These are phyloP conservation scores for Lagenidium sp. DNA, from an alignment of 352 stramenopile species.

Conservation along the genomic window DNA sequence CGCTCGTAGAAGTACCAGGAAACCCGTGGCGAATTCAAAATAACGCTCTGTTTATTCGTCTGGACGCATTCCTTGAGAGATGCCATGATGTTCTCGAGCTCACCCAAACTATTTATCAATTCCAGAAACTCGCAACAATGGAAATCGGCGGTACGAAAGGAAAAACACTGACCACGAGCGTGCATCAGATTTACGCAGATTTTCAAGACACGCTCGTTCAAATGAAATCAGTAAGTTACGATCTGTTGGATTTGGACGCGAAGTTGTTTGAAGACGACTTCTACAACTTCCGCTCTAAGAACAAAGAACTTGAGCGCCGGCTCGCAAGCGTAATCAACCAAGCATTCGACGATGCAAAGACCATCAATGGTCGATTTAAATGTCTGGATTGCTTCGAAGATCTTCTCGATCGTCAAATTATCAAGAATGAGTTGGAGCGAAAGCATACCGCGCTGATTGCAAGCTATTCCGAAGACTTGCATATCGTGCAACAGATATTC, in stretches of 20 bases:
- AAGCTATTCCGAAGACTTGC: slow-evolving; percentile 74
- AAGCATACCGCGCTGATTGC: slow-evolving; percentile 79
- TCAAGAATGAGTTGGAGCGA: slow-evolving; percentile 85
- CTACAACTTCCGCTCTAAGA: slow-evolving; percentile 83
- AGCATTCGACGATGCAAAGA: slow-evolving; percentile 90
- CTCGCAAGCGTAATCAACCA: slow-evolving; percentile 87
- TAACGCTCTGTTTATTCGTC: slow-evolving; percentile 85
- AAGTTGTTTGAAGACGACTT: slow-evolving; percentile 90
- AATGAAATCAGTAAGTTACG: slow-evolving; percentile 81
- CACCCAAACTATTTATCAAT: slow-evolving; percentile 86
- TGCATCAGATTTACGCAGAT: slow-evolving; percentile 84
- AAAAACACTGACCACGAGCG: slow-evolving; percentile 86
- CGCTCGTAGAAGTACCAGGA: slow-evolving; percentile 57
- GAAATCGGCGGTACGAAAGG: slow-evolving; percentile 91
- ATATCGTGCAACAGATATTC: slow-evolving; percentile 86
- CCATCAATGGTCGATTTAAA: slow-evolving; percentile 80
- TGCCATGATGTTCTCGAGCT: slow-evolving; percentile 88
- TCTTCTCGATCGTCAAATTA: slow-evolving; percentile 72
- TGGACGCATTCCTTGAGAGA: slow-evolving; percentile 89
- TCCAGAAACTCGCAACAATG: slow-evolving; percentile 81
- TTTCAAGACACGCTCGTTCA: slow-evolving; percentile 69
- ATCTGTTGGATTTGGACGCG: slow-evolving; percentile 85
- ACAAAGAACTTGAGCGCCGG: slow-evolving; percentile 84
- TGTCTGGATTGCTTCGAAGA: slow-evolving; percentile 90
- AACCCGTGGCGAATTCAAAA: slow-evolving; percentile 90